phyloP scores from a whole-genome alignment of 208 protist species.

The Crithidia bombi region DNA sequence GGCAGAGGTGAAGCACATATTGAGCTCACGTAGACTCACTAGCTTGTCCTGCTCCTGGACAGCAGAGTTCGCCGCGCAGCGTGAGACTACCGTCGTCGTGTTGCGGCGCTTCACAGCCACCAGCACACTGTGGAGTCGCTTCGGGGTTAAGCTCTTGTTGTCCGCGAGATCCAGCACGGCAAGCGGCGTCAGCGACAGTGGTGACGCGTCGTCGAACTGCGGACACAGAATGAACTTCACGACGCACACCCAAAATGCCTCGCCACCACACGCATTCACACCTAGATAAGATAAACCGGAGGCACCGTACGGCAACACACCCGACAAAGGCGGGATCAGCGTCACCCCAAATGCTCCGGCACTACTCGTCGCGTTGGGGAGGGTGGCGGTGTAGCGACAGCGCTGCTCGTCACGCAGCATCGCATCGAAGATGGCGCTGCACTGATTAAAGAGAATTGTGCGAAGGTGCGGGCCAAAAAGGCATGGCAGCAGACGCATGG shows the following conservation, averaged over 20 bases:
- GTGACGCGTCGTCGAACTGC: background rate
- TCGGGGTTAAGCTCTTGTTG: slow-evolving; percentile 1
- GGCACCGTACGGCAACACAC: background rate
- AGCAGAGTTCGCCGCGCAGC: background rate
- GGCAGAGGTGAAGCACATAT: slow-evolving; percentile 2
- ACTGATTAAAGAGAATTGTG: background rate
- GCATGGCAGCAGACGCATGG: slow-evolving; percentile 4
- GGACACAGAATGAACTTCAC: slow-evolving; percentile 1
- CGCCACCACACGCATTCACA: background rate
- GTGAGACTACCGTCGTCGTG: background rate
- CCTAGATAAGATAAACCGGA: background rate
- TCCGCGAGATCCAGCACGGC: background rate
- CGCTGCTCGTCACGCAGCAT: background rate
- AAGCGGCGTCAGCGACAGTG: background rate
- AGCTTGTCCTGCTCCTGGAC: background rate
- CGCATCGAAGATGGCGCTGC: background rate
- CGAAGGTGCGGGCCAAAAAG: background rate
- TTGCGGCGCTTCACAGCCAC: slow-evolving; percentile 4
- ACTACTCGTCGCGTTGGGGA: background rate
- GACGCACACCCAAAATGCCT: slow-evolving; percentile 10
- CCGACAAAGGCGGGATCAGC: background rate
- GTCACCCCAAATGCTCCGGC: background rate
- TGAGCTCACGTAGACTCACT: slow-evolving; percentile 2
- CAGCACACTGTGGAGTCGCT: background rate
- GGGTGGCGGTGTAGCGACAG: background rate